These are phyloP conservation scores for Solanum etuberosum DNA, from an alignment of 257 asterid genomes.

Conservation along the genomic window DNA sequence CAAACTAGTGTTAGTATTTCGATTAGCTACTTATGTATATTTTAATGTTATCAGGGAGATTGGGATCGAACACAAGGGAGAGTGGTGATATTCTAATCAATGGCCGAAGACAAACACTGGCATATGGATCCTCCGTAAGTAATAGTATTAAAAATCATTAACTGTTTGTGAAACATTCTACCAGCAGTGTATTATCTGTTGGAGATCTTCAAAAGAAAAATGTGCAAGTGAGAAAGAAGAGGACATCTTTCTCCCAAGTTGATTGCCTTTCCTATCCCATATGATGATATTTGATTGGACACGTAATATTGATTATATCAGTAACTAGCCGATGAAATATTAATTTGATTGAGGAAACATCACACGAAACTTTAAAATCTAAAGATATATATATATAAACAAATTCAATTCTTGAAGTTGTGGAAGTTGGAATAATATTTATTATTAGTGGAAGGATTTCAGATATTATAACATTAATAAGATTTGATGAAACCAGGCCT, in stretches of 20 bases:
- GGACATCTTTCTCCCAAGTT: background rate
- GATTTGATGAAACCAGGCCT: slow-evolving; percentile 5
- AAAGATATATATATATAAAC: background rate
- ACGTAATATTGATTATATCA: no score
- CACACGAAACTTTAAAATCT: background rate
- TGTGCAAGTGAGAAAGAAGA: background rate
- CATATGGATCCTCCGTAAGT: slow-evolving; percentile 7
- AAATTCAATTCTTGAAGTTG: background rate
- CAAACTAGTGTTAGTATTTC: background rate
- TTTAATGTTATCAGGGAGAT: slow-evolving; percentile 1
- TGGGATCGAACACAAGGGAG: slow-evolving; percentile 9
- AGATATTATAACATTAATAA: background rate
- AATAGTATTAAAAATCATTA: background rate
- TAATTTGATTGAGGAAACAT: background rate
- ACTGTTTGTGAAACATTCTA: no score
- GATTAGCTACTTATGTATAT: background rate
- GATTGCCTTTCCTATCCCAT: background rate
- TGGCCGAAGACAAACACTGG: slow-evolving; percentile 7
- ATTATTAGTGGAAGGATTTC: no score
- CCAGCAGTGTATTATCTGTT: background rate
- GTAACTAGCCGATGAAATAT: background rate
- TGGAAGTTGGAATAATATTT: background rate
- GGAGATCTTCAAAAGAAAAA: background rate
- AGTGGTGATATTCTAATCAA: slow-evolving; percentile 10
- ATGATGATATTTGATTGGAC: background rate